These are phyloP conservation scores for Mimosa bimucronata DNA, from an alignment of 306 rosid genomes.

Conservation along the genomic window DNA sequence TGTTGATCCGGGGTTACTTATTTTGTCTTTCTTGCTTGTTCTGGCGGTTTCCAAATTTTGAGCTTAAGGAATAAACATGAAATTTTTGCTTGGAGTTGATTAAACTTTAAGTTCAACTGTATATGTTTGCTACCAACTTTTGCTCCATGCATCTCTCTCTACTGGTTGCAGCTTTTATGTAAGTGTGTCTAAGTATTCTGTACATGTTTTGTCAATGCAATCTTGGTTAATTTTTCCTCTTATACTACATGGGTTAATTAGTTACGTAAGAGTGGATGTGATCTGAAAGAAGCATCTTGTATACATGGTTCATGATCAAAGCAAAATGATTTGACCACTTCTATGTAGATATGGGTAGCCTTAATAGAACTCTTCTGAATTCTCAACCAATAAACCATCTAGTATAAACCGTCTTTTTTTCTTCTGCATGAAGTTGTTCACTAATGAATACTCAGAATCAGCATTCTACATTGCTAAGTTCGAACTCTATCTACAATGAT, in stretches of 20 bases:
- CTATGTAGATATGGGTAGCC: conserved; percentile 84
- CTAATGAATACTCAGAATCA: conserved; percentile 18
- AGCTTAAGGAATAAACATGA: conserved; percentile 19
- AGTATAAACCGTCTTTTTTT: conserved; percentile 29
- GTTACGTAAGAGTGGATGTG: neutral
- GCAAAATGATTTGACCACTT: conserved; percentile 11
- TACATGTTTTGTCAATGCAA: neutral
- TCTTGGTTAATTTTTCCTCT: neutral
- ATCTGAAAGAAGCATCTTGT: conserved; percentile 16
- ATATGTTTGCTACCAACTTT: too few species aligned
- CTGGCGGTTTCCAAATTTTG: neutral
- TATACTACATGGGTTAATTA: neutral
- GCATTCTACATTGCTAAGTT: conserved; percentile 27
- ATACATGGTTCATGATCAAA: too few species aligned
- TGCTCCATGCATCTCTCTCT: neutral
- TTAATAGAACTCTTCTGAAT: conserved; percentile 89
- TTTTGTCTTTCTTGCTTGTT: neutral
- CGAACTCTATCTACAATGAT: conserved; percentile 10
- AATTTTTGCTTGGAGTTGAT: conserved; percentile 2
- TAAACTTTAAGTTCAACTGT: conserved; percentile 7
- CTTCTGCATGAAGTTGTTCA: conserved; percentile 18
- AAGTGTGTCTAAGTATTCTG: neutral
- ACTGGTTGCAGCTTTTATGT: neutral
- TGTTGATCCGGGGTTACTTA: neutral
- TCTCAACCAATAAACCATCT: conserved; percentile 72